These are phyloP conservation scores for Ascochyta lentis DNA, from an alignment of 2,329 filamentous ascomycete genomes.

Conservation along the genomic window DNA sequence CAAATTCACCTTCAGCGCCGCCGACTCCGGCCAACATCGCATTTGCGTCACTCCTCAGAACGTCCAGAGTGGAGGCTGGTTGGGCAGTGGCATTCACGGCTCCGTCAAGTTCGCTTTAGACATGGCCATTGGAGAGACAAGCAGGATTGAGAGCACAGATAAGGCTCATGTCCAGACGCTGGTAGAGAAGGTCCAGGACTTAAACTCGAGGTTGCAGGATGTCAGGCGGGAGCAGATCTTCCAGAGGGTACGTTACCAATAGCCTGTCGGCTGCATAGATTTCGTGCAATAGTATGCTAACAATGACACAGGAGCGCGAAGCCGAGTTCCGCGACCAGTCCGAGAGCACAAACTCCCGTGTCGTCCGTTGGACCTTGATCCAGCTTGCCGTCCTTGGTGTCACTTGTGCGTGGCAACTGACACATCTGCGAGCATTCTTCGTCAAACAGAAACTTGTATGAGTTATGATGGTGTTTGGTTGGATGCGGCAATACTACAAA, in stretches of 20 bases:
- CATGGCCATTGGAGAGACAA: conserved; percentile 92
- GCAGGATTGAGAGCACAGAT: conserved; percentile 89
- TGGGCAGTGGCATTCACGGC: conserved; percentile 71
- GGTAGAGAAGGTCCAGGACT: conserved; percentile 83
- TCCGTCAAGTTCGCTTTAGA: conserved; percentile 86
- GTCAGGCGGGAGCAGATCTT: conserved; percentile 95
- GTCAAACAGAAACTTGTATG: conserved; percentile 99
- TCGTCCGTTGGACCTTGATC: conserved; percentile 92
- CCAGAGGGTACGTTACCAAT: conserved; percentile 71
- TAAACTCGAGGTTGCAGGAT: conserved; percentile 86
- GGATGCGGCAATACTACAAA: conserved; percentile 12
- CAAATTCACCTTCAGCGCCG: conserved; percentile 93
- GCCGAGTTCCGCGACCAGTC: conserved; percentile 98
- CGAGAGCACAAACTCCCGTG: conserved; percentile 87
- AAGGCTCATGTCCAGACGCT: conserved; percentile 93
- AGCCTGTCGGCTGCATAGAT: background rate
- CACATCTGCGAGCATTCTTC: conserved; percentile 95
- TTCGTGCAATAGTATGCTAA: conserved; percentile 19
- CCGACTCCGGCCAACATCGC: conserved; percentile 92
- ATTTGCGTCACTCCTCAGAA: conserved; percentile 92
- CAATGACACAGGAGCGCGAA: conserved; percentile 77
- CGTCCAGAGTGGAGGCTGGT: conserved; percentile 74
- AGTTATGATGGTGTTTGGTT: conserved; percentile 19
- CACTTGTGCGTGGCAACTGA: conserved; percentile 96
- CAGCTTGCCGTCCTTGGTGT: conserved; percentile 83